Base-by-base conservation (phyloP, 2,329 filamentous ascomycete genomes). In the Claviceps cyperi region DNA sequence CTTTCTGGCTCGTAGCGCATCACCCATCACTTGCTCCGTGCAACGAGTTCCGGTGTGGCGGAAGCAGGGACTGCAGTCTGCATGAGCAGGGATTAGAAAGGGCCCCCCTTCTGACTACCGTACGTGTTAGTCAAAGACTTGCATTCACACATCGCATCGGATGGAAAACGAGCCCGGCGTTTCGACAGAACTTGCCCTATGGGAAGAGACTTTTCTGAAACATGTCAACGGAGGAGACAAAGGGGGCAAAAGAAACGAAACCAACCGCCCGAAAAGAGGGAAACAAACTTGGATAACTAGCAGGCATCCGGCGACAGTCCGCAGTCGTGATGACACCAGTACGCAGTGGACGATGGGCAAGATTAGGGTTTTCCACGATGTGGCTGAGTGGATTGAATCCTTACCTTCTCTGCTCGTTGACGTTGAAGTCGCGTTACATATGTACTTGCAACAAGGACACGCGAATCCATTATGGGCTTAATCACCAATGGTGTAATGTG, bases 11-110 rank as follows among this genome's bases (percentile, higher is more conserved):
- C 19, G 40, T 13, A 43, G 40, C 19, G 21, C 13, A 41, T 21
- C 39, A 41, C 39, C 9, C 19, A 21, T 5, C 41, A 22, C 39
- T 14, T 22, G 41, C 41, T 24, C 22, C 41, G 41, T 32, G 46
- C 40, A 43, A 44, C 48, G 35, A 44, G 48, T 49, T 35, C 35
- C 48, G 47, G 41, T 45, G 48, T 49, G 48, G 48, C 48, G 22
- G 48, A 40, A 45, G 41, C 21, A 45, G 41, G 40, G 28, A 40
- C 32, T 43, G 47, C 40, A 24, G 28, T 35, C 32, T 43, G 47
- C 40, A 24, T 22, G 24, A 17, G 19, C 48, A 49, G 41, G 41
- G 48, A 49, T 49, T 22, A 13, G 5, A 21, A 22, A 22, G 28
- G 28, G 14, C 7, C 28, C 13, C 19, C 43, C 21, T 21, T 21